Conservation (phyloP, 306 rosid genomes). For the Prosopis cineraria region DNA sequence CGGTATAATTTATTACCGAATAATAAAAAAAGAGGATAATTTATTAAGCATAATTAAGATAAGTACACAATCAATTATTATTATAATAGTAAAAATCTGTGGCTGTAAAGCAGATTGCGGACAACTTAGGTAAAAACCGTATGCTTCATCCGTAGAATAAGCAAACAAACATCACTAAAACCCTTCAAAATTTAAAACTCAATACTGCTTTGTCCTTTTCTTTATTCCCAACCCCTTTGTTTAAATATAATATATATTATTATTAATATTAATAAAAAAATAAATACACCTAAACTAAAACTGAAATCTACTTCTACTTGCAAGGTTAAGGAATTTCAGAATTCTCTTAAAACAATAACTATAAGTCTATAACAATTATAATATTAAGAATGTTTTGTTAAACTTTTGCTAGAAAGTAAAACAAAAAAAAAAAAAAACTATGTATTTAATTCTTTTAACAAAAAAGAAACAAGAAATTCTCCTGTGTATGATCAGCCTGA, state of each 20-base stretch:
- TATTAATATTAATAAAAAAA: not conserved
- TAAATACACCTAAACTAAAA: not conserved
- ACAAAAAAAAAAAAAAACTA: not conserved
- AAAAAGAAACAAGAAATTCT: not conserved
- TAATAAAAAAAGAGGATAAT: not conserved
- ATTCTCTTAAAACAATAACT: not conserved
- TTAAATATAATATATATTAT: not conserved
- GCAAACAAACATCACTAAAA: not conserved
- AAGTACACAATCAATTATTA: not conserved
- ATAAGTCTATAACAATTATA: too few species aligned
- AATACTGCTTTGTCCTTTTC: slow-evolving; percentile 29
- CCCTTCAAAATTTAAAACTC: not conserved
- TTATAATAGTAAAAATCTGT: not conserved
- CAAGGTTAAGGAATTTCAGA: not conserved
- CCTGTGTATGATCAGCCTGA: slow-evolving; percentile 43
- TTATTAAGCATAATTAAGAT: too few species aligned
- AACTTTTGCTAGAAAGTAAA: not conserved
- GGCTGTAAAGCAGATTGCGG: slow-evolving; percentile 4
- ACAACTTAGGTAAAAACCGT: slow-evolving; percentile 2
- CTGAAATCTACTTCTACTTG: not conserved
- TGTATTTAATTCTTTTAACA: too few species aligned
- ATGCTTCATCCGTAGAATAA: not conserved
- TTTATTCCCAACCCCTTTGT: not conserved
- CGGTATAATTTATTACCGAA: not conserved
- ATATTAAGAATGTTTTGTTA: not conserved